Percentiles rank a stretch among this genome's conserved stretches.
Evolutionary conservation across 805 yeast genomes (phyloP).

Genomic region (Hanseniaspora meyeri): DNA sequence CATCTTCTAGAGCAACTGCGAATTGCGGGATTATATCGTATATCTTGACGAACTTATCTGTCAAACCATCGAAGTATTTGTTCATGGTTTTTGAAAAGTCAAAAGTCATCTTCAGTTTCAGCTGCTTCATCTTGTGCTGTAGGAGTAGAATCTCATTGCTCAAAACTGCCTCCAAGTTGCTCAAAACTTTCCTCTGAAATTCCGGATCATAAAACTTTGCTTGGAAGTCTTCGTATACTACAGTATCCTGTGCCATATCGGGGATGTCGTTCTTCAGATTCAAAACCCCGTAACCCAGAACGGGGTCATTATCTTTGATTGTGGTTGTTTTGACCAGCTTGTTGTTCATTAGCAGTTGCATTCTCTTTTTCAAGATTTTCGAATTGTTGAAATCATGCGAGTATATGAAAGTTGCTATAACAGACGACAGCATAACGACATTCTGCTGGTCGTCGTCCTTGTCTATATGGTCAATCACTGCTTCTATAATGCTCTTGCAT

Average conservation of each 20-base stretch:
- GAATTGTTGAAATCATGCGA: slow-evolving; percentile 7
- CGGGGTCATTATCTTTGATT: slow-evolving; percentile 13
- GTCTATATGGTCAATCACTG: slow-evolving; percentile 21
- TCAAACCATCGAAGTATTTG: neutral
- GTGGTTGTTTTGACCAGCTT: slow-evolving; percentile 21
- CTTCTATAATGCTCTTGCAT: neutral
- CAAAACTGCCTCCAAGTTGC: neutral
- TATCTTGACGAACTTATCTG: neutral
- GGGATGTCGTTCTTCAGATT: slow-evolving; percentile 17
- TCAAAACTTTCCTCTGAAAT: slow-evolving; percentile 23
- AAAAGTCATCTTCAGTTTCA: neutral
- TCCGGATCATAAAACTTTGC: slow-evolving; percentile 21
- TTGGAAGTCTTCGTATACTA: slow-evolving; percentile 15
- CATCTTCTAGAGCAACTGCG: neutral
- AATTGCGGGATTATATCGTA: neutral
- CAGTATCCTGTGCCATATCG: slow-evolving; percentile 11
- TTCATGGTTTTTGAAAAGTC: neutral
- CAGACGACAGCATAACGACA: slow-evolving; percentile 3
- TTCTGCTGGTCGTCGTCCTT: slow-evolving; percentile 17
- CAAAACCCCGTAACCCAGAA: neutral
- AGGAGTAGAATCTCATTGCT: neutral
- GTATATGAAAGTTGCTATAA: neutral
- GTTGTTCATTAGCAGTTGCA: slow-evolving; percentile 26
- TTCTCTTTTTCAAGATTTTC: slow-evolving; percentile 28
- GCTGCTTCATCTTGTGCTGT: neutral